Evolutionary conservation across 1,284 basidiomycete genomes (phyloP).

Genomic region (Cystobasidiaceae sp.): DNA sequence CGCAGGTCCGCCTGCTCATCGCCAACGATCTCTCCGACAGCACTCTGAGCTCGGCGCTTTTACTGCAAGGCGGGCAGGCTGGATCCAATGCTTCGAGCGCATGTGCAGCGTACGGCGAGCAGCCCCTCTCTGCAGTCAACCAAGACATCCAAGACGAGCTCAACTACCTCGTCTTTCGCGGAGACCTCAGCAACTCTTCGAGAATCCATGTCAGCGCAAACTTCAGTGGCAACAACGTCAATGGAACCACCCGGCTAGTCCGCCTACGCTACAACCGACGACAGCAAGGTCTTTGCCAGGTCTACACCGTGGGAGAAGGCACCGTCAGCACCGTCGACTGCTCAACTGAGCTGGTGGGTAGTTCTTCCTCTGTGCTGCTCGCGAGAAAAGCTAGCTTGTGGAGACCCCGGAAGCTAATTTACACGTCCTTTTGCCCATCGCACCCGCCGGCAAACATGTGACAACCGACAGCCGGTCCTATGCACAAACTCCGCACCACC

Average conservation of each 20-base stretch:
- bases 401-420: neutral
- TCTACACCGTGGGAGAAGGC: conserved; percentile 8
- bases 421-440: neutral
- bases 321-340: conserved; percentile 6
- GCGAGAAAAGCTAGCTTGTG: neutral
- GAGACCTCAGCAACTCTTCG: conserved; percentile 20
- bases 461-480: conserved; percentile 17
- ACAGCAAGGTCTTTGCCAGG: conserved; percentile 12
- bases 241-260: neutral
- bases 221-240: neutral
- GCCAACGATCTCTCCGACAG: conserved; percentile 40
- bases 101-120: conserved; percentile 37
- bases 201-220: conserved; percentile 6
- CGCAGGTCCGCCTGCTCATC: conserved; percentile 35
- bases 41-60: conserved; percentile 35
- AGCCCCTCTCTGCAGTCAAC: conserved; percentile 32
- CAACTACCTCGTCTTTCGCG: conserved; percentile 24
- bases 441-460: neutral
- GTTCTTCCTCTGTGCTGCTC: neutral
- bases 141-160: conserved; percentile 29
- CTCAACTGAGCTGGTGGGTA: conserved; percentile 10
- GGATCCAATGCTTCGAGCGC: conserved; percentile 31
- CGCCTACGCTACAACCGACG: conserved; percentile 20
- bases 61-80: conserved; percentile 31
- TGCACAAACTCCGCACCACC: conserved; percentile 30